Base-by-base conservation (phyloP, 202 grass and related monocot genomes). In the Schoenoplectus tabernaemontani region DNA sequence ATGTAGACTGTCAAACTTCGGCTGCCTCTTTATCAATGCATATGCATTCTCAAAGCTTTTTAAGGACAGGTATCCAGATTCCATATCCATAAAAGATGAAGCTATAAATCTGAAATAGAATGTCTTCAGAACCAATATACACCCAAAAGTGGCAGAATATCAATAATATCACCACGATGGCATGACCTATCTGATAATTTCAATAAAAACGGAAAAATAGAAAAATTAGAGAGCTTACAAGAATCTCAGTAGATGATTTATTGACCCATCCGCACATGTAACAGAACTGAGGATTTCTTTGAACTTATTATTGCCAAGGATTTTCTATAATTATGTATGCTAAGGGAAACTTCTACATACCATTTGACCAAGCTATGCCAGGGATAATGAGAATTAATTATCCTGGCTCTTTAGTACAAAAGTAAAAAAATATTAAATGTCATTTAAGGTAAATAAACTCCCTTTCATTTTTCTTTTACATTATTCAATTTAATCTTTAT, bases 31-130 rank as follows among this genome's bases (percentile, higher is more conserved):
- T 81, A 82, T 90, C 57, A 76, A 84, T 30, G 85, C 82, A 80
- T 83, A 79, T 7, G 89, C 89, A 90, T 68, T 84, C 22, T 74
- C 84, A 44, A 97, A 97, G 77, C 79, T 90, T 78, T 92, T 81
- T 57, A 84, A 76, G 38, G 86, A 70, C 59, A 93, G 73, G 67
- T 90, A 83, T 84, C 94, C 94, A 85, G 89, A 90, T 78, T 97
- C 87, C 85, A 90, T 86, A 59, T 92, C 86, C 84, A 97, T 88
- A 82, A 78, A 86, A 59, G 94, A 92, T 76, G 91, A 86, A 82
- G 81, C 87, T 64, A 86, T 79, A 70, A 97, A 97, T 85, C 91
- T 93, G 83, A 86, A 85, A 32, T 5, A 50, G 28, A 71, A 8
- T n/a, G 77, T 73, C 78, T 76, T 24, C 50, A 87, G 7, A 78